A percentile compares a stretch with the other conserved stretches of the same genome.
Evolutionary conservation across 352 stramenopile species (phyloP).

Genomic region (Globisporangium radiosum): DNA sequence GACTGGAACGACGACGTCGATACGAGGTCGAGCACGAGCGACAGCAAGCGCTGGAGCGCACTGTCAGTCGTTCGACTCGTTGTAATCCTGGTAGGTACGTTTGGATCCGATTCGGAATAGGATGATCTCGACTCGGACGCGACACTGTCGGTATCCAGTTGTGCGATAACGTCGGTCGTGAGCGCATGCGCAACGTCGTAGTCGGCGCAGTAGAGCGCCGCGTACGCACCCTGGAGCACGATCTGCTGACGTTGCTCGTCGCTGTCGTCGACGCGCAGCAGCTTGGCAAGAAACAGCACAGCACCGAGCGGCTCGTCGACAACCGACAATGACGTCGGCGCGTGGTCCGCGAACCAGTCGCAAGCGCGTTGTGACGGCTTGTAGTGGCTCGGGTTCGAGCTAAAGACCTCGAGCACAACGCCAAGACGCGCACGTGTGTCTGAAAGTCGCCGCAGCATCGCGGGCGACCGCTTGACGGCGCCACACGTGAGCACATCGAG

Average conservation of each 20-base stretch:
- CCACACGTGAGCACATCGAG: conserved; percentile 56
- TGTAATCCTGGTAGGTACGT: background rate
- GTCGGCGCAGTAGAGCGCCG: conserved; percentile 59
- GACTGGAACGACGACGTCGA: conserved; percentile 54
- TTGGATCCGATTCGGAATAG: too few relatives aligned
- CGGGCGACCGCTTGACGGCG: conserved; percentile 31
- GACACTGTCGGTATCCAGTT: background rate
- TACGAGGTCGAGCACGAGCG: conserved; percentile 59
- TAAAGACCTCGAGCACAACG: conserved; percentile 43
- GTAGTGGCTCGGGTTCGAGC: conserved; percentile 63
- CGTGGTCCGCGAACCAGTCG: conserved; percentile 32
- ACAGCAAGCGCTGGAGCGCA: conserved; percentile 41
- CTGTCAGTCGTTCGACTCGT: conserved; percentile 10
- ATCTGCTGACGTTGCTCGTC: conserved; percentile 28
- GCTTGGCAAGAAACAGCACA: conserved; percentile 39
- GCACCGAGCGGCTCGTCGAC: conserved; percentile 24
- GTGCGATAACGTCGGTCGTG: conserved; percentile 32
- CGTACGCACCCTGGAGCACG: conserved; percentile 57
- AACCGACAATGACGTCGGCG: background rate
- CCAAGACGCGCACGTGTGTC: conserved; percentile 24
- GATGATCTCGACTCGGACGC: background rate
- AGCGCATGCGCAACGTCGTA: conserved; percentile 52
- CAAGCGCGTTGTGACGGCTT: conserved; percentile 32
- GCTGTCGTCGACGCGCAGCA: conserved; percentile 33
- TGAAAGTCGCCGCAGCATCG: conserved; percentile 18